Base-by-base conservation (phyloP, 139 green algal genomes). In the Eudorina sp. region DNA sequence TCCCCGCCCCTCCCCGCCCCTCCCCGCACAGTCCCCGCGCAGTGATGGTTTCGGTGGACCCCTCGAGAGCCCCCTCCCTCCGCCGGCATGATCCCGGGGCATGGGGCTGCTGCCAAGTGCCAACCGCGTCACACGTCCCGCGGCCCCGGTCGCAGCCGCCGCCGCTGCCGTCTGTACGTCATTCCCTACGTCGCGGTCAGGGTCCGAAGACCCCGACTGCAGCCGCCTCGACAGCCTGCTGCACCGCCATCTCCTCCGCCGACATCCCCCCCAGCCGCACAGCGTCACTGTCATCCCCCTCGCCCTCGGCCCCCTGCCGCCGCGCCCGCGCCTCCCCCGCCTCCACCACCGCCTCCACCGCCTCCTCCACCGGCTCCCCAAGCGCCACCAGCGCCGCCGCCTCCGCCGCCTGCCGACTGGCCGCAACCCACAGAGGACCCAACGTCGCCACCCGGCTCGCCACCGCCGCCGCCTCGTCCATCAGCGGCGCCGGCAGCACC, bases 321-420 rank as follows among this genome's bases (percentile, higher is more conserved):
- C 4, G 25, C 16, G 41, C 40, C 16, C 70, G 21, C 23, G 3
- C 41, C 41, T 11, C 70, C 6, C 73, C 73, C 2, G 29, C 75
- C 48, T 48, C 48, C 75, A 69, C 75, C 75, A 78, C 81, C 81
- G 21, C 64, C 64, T 41, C 64, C 46, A 87, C 43, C 60, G 81
- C 81, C 16, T 53, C 45, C 31, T 51, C 62, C 62, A 87, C 34
- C n/a, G 81, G 81, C 81, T 87, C 81, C 62, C 81, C 81, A 18
- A 87, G 81, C 45, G 81, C 81, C 81, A 79, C 81, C 40, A 87
- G 81, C 60, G 81, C 81, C 64, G 81, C 81, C 81, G 81, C 81
- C 40, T 55, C 64, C 81, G 81, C 81, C 81, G 81, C 62, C 81
- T 29, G 41, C 60, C 64, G 45, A 3, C 81, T 64, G 34, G 78